These are phyloP conservation scores for Jaltomata sinuosa DNA, from an alignment of 257 asterid genomes.

Conservation along the genomic window DNA sequence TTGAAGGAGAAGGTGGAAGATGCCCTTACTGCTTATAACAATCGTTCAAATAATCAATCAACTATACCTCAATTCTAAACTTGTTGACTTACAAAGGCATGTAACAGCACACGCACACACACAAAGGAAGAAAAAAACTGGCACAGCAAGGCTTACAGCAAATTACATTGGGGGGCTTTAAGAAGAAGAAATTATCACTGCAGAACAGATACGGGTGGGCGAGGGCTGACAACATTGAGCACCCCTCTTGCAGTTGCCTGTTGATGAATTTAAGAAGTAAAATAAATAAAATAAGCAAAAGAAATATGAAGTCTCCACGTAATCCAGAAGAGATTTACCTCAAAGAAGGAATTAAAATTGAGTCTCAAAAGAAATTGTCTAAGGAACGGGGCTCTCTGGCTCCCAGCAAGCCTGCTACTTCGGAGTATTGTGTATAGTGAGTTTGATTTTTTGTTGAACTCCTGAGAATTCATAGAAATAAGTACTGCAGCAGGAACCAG, in stretches of 20 bases:
- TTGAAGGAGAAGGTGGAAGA: neutral
- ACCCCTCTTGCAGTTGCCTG: slow-evolving; percentile 97
- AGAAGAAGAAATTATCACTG: slow-evolving; percentile 19
- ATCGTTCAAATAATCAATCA: neutral
- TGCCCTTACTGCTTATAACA: neutral
- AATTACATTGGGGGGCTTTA: neutral
- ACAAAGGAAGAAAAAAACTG: neutral
- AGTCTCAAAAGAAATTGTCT: slow-evolving; percentile 96
- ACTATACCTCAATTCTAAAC: neutral
- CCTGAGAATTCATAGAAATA: slow-evolving; percentile 36
- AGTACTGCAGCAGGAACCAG: neutral
- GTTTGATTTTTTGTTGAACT: slow-evolving; percentile 89
- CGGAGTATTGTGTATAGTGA: slow-evolving; percentile 91
- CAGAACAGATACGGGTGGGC: slow-evolving; percentile 43
- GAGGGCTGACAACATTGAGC: slow-evolving; percentile 77
- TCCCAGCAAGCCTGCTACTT: slow-evolving; percentile 95
- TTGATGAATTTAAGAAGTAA: neutral
- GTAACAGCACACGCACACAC: neutral
- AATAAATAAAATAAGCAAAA: neutral
- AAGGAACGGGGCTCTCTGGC: slow-evolving; percentile 98
- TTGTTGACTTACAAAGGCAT: neutral
- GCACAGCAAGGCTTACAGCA: neutral
- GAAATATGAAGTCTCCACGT: neutral
- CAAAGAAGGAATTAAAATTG: slow-evolving; percentile 88
- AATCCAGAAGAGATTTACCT: slow-evolving; percentile 34